Base-by-base conservation (phyloP, 495 filamentous ascomycete genomes). In the Haplographium delicatum region DNA sequence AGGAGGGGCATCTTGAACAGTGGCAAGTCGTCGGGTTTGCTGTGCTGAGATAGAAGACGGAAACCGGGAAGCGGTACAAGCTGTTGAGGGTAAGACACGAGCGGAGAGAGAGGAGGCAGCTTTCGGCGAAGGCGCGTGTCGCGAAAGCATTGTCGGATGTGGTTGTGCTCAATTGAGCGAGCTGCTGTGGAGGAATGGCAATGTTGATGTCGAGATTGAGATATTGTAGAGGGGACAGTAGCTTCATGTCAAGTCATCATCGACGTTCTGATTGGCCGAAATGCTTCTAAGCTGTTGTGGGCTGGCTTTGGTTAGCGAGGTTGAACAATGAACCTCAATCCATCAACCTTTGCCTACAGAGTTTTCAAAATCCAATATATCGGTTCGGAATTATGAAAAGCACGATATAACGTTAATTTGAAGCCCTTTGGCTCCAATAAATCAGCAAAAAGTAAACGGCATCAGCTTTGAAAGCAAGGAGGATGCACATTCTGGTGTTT, bases 1-100 rank as follows among this genome's bases (percentile, higher is more conserved):
- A 46, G 72, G 61, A 49, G 83, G 74, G 50, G 72, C 79, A 71
- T 98, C 91, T 68, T 90, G 84, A 60, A 95, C 91, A 33, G 89
- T 94, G 59, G 93, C 93, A 68, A 97, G 84, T 49, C 73, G 75
- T 64, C 83, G 78, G 62, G 62, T 68, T 65, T 82, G 80, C 42
- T 69, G 62, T 39, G 53, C 13, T 13, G 13, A 57, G 57, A 54
- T 58, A 60, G 58, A 63, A 51, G 55, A 62, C 60, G 69, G 67
- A 41, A 67, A 44, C 51, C 69, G 61, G 13, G 69, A 55, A 22
- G 35, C 34, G 50, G 66, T 64, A 47, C 63, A 54, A 28, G 67
- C 47, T 38, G 67, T 63, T 30, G 66, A 65, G 42, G 80, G 75
- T 47, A 80, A 71, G 55, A 78, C 70, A 57, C 77, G 77, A 62